Conservation (phyloP, 345 rosid species). For the Trapa bicornis region DNA sequence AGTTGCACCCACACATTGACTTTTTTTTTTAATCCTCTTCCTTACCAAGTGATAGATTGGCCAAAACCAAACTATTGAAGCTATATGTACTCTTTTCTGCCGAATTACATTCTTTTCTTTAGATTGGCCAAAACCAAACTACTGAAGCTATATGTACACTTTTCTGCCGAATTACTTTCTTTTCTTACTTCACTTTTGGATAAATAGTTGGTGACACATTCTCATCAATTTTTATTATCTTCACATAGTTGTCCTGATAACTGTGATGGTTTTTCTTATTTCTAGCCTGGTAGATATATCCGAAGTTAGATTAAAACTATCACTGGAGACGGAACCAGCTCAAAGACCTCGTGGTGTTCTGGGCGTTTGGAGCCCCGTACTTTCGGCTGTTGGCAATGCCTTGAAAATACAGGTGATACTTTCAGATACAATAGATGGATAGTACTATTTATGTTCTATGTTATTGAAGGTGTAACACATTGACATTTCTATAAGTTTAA, state of each 20-base stretch:
- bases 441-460: neutral
- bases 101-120: neutral
- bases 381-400: constrained; percentile 96
- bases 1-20: neutral
- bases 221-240: neutral
- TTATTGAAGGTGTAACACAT: neutral
- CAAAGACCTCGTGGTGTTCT: constrained; percentile 89
- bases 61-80: neutral
- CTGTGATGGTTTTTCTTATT: constrained; percentile 10
- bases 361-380: constrained; percentile 93
- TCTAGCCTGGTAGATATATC: constrained; percentile 92
- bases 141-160: neutral
- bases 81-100: neutral
- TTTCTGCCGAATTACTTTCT: neutral
- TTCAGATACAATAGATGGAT: neutral
- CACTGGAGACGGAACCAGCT: constrained; percentile 79
- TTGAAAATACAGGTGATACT: constrained; percentile 81
- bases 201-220: neutral
- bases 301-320: constrained; percentile 74
- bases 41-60: neutral
- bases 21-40: too few species aligned
- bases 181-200: neutral
- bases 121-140: neutral
- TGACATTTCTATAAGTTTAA: neutral
- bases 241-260: neutral